Evolutionary conservation across 2,329 filamentous ascomycete species (phyloP), one percentile per base, ranked within the genome.

Genomic region (Pyrenophora graminea): DNA sequence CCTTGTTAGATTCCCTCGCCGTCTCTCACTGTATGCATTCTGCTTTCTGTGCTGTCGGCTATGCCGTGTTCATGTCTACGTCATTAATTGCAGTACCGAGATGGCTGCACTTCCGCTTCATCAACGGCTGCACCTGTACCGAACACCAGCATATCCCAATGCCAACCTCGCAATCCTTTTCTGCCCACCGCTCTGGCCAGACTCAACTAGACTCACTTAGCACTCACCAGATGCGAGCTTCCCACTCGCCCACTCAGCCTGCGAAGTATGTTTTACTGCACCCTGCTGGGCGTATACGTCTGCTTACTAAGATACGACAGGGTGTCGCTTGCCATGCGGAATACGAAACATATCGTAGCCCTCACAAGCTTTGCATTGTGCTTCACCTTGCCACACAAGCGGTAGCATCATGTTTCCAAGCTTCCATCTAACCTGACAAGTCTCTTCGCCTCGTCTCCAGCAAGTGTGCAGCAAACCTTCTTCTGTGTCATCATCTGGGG

Each of bases 61-160:
- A 15, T 54, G 39, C 27, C 21, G 41, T n/a, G 33, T 19, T 32
- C 27, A 18, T 40, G 18, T 33, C 49, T 49, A 55, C 53, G 53
- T 52, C 53, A 53, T 48, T 21, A 21, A 15, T 15, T 15, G 15
- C 15, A 15, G 15, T 15, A 15, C 15, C 15, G 15, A 15, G 15
- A 15, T 15, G 15, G 15, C 15, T 25, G 19, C 18, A 23, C 25
- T 39, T 13, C 15, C 31, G 43, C 43, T 38, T 51, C 48, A 38
- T 42, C 33, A 31, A 45, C 42, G 48, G 31, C 18, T 34, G 23
- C 33, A 19, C 27, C 4, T 30, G 27, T 13, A 12, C 27, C 48
- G 48, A 47, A 47, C 32, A 25, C 43, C 23, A 47, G 43, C 19
- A 7, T 17, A 21, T 21, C 23, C 23, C 23, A 25, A 25, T 15